Evolutionary conservation across 495 filamentous ascomycete species (phyloP).

Genomic region (Annulohypoxylon stygium): DNA sequence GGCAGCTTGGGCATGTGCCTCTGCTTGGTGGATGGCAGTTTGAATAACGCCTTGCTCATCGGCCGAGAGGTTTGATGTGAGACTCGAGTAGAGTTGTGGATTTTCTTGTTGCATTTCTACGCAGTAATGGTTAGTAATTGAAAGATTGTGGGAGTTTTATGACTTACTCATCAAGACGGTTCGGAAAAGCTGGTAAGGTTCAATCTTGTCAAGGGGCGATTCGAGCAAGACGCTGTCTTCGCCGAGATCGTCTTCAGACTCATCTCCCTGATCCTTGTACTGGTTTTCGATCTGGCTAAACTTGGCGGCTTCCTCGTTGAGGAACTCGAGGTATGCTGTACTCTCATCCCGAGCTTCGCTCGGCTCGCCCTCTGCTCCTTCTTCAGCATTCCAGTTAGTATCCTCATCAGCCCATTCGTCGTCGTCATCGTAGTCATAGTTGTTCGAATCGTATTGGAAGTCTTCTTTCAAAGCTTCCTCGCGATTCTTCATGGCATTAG

Average conservation of each 20-base stretch:
- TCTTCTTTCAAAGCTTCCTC: slow-evolving; percentile 95
- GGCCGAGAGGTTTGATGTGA: slow-evolving; percentile 80
- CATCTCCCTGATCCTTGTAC: slow-evolving; percentile 63
- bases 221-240: slow-evolving; percentile 94
- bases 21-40: slow-evolving; percentile 83
- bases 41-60: slow-evolving; percentile 88
- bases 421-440: slow-evolving; percentile 81
- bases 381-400: slow-evolving; percentile 66
- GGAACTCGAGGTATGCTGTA: slow-evolving; percentile 93
- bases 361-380: slow-evolving; percentile 64
- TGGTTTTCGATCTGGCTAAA: slow-evolving; percentile 67
- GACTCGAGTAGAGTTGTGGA: slow-evolving; percentile 84
- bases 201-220: slow-evolving; percentile 92
- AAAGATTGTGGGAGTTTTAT: neutral
- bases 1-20: slow-evolving; percentile 62
- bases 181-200: slow-evolving; percentile 91
- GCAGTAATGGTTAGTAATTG: slow-evolving; percentile 44
- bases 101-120: slow-evolving; percentile 90
- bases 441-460: slow-evolving; percentile 75
- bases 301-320: slow-evolving; percentile 93
- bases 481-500: slow-evolving; percentile 86
- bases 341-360: slow-evolving; percentile 87
- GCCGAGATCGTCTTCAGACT: slow-evolving; percentile 87
- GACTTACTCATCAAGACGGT: slow-evolving; percentile 82
- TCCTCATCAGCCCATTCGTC: slow-evolving; percentile 80